A percentile compares a stretch with the other conserved stretches of the same genome.
These are phyloP conservation scores for Podosphaera aphanis DNA, from an alignment of 2,329 filamentous ascomycete species.

Conservation along the genomic window DNA sequence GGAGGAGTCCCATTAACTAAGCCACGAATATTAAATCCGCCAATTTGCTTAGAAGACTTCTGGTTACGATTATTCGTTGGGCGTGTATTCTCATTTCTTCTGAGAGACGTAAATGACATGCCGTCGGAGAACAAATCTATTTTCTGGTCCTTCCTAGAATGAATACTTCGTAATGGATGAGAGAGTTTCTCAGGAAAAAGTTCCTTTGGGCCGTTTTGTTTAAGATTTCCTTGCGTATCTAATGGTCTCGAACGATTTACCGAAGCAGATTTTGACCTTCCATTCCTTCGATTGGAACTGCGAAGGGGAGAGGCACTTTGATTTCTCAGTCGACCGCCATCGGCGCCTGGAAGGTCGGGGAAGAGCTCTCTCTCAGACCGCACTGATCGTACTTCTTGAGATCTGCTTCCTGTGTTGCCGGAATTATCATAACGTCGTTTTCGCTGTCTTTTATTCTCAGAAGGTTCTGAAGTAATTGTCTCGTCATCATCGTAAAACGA, in stretches of 20 bases:
- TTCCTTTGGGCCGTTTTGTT: constrained; percentile 18
- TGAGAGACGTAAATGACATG: constrained; percentile 25
- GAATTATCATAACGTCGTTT: constrained; percentile 4
- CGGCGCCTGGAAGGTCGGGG: constrained; percentile 17
- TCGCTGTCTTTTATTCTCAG: constrained; percentile 11
- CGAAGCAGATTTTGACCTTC: constrained; percentile 13
- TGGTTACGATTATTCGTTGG: constrained; percentile 6
- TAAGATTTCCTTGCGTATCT: too few species aligned
- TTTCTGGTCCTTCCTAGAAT: constrained; percentile 30
- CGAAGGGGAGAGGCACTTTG: constrained; percentile 16
- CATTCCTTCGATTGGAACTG: constrained; percentile 19
- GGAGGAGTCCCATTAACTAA: constrained; percentile 22
- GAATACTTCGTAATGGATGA: constrained; percentile 25
- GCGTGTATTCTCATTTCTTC: constrained; percentile 18
- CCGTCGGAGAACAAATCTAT: constrained; percentile 26
- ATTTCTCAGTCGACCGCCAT: constrained; percentile 14
- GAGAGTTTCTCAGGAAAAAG: constrained; percentile 29
- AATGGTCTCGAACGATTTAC: too few species aligned
- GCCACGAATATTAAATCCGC: constrained; percentile 35
- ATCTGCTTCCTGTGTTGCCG: background rate
- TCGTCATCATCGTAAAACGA: constrained; percentile 63
- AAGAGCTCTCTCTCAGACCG: constrained; percentile 35
- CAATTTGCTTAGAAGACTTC: background rate
- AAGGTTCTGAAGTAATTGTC: constrained; percentile 15
- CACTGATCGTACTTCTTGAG: too few species aligned